Base-by-base conservation (phyloP, 345 rosid species). In the Bruguiera parviflora region DNA sequence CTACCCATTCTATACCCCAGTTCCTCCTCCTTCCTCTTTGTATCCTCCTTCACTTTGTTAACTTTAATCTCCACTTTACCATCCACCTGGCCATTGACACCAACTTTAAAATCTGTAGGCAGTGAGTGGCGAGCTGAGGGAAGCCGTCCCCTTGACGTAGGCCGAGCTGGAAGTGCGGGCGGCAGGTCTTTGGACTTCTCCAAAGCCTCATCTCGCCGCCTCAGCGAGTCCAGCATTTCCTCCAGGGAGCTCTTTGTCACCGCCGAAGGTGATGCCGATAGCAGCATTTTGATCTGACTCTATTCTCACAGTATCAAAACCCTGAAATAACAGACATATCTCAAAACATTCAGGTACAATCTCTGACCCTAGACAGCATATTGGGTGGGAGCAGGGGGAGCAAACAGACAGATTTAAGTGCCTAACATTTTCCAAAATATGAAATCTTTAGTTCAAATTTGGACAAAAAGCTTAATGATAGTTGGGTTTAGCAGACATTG, bases 161-260 rank as follows among this genome's bases (percentile, higher is more conserved):
- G 99, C 58, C 99, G 90, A 16, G 92, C 77, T 55, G 99, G 99
- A 83, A 95, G 80, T 56, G 93, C 94, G 6, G 99, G 99, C 0
- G 98, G 99, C 73, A 85, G 75, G 71, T 95, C 99, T 75, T 77
- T 86, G 18, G 92, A 85, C 69, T 77, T 87, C 69, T 85, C 96
- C 67, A 70, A 25, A 19, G 69, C 78, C 68, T 89, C 93, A 49
- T 95, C 96, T 33, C 76, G 85, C 75, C 80, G 79, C 65, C 93
- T 81, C 46, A 95, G 85, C n/a, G 94, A 86, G 37, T 89, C 97
- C 29, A 95, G 77, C 99, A 95, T 95, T 83, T 85, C 99, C 86
- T 95, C 99, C 27, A 95, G 75, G n/a, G 99, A 95, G 83, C 98
- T 92, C 73, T 87, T 88, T 57, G 84, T 82, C 75, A 85, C 68